Percentiles rank a stretch among this genome's conserved stretches.
phyloP scores from a whole-genome alignment of 805 yeast species.

The Pichia thaimueangensis region DNA sequence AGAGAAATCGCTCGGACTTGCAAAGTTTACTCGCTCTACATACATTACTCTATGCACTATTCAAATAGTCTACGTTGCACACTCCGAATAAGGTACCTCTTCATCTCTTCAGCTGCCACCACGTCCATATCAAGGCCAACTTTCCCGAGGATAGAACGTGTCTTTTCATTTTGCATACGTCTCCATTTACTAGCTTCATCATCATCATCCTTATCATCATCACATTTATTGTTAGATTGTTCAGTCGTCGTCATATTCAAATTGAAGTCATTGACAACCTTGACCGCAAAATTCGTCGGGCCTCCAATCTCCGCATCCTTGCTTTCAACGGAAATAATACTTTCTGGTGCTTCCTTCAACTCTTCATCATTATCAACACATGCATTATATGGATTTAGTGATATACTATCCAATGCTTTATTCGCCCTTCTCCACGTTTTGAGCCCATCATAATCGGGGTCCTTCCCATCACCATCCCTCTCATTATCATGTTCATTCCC shows the following conservation, averaged over 20 bases:
- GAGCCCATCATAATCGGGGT: constrained; percentile 2
- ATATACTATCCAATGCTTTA: not conserved
- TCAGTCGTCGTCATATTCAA: too few relatives aligned
- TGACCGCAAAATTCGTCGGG: too few relatives aligned
- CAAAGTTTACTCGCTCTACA: too few relatives aligned
- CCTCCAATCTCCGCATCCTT: not conserved
- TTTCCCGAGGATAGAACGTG: not conserved
- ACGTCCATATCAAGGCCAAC: not conserved
- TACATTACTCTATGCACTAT: too few relatives aligned
- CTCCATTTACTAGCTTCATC: too few relatives aligned
- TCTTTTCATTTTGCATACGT: too few relatives aligned
- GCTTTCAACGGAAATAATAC: not conserved
- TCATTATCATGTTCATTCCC: not conserved
- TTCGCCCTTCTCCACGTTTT: constrained; percentile 1
- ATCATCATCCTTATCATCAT: too few relatives aligned
- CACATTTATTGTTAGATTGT: too few relatives aligned
- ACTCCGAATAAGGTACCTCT: not conserved
- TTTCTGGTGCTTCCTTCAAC: not conserved
- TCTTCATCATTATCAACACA: not conserved
- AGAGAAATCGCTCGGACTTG: too few relatives aligned
- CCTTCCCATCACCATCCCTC: not conserved
- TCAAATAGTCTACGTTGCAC: not conserved
- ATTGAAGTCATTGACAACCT: too few relatives aligned
- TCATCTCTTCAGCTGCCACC: not conserved
- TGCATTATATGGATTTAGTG: not conserved